These are phyloP conservation scores for Aspergillus fumigatus DNA, from an alignment of 2,329 filamentous ascomycete genomes.

Conservation along the genomic window DNA sequence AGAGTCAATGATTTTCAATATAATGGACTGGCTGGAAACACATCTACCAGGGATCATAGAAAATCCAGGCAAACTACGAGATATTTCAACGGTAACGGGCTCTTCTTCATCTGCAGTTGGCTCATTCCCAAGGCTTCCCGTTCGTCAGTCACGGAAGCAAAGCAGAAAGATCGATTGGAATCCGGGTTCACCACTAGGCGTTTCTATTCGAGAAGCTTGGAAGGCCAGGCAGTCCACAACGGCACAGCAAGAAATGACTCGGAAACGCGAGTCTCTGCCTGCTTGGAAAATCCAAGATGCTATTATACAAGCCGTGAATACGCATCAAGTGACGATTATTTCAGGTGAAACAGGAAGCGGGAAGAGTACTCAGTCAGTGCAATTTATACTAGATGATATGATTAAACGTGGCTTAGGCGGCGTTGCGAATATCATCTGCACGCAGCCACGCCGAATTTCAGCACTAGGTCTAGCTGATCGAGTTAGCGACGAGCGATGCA, in stretches of 20 bases:
- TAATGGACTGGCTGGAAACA: constrained; percentile 87
- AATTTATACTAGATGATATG: constrained; percentile 90
- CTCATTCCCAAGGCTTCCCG: constrained; percentile 19
- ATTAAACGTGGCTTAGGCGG: constrained; percentile 71
- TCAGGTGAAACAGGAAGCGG: constrained; percentile 95
- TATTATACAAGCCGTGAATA: constrained; percentile 70
- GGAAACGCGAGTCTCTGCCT: constrained; percentile 68
- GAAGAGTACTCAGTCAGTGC: constrained; percentile 94
- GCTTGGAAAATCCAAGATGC: constrained; percentile 79
- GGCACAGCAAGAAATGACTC: constrained; percentile 69
- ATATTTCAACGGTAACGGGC: constrained; percentile 75
- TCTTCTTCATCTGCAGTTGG: constrained; percentile 33
- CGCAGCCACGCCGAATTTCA: constrained; percentile 90
- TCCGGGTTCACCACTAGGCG: constrained; percentile 53
- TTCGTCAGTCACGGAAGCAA: constrained; percentile 34
- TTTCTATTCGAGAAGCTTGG: constrained; percentile 62
- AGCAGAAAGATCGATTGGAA: constrained; percentile 62
- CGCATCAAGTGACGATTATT: constrained; percentile 88
- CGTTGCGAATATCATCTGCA: constrained; percentile 86
- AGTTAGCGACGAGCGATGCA: constrained; percentile 87
- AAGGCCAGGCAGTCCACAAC: constrained; percentile 59
- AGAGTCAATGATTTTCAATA: constrained; percentile 85
- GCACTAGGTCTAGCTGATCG: constrained; percentile 90
- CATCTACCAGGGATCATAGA: constrained; percentile 78
- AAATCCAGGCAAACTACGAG: constrained; percentile 74